These are phyloP conservation scores for Paramarasmius palmivorus DNA, from an alignment of 1,284 basidiomycete genomes.

Conservation along the genomic window DNA sequence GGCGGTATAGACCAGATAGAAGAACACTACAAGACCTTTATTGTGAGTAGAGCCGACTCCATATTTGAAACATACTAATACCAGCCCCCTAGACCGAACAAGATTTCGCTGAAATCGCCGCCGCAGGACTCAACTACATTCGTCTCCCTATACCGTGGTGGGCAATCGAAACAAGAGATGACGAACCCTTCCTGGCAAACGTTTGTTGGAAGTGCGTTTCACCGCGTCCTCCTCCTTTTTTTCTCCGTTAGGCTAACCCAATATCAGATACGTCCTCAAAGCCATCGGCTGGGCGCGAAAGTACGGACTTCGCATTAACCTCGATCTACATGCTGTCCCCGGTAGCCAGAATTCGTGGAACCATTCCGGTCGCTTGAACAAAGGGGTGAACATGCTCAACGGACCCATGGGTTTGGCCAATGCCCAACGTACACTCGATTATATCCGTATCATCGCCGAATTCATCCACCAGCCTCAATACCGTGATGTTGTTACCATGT, in stretches of 20 bases:
- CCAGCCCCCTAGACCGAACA: slow-evolving; percentile 68
- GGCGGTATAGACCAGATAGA: slow-evolving; percentile 62
- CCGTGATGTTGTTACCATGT: slow-evolving; percentile 80
- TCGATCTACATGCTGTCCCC: slow-evolving; percentile 83
- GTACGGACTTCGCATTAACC: slow-evolving; percentile 91
- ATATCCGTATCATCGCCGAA: slow-evolving; percentile 85
- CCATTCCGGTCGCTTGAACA: slow-evolving; percentile 70
- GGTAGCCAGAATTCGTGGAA: slow-evolving; percentile 85
- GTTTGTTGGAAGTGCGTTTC: slow-evolving; percentile 45
- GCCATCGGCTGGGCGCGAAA: slow-evolving; percentile 95
- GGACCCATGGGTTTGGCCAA: slow-evolving; percentile 74
- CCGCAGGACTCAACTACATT: slow-evolving; percentile 66
- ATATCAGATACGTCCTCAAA: slow-evolving; percentile 77
- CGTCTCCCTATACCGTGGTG: slow-evolving; percentile 71
- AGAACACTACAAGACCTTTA: slow-evolving; percentile 74
- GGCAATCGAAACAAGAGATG: slow-evolving; percentile 58
- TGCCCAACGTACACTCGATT: slow-evolving; percentile 87
- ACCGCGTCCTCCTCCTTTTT: no score
- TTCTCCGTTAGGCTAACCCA: no score
- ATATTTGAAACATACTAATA: slow-evolving; percentile 17
- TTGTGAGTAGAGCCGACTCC: slow-evolving; percentile 39
- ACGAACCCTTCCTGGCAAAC: slow-evolving; percentile 47
- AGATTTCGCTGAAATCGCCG: slow-evolving; percentile 79
- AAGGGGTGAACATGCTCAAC: slow-evolving; percentile 64
- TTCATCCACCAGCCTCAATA: slow-evolving; percentile 93